Evolutionary conservation across 164 flowering plant genomes (phyloP), one percentile per base, ranked within the genome.

Genomic region (grape (Vitis vinifera)): DNA sequence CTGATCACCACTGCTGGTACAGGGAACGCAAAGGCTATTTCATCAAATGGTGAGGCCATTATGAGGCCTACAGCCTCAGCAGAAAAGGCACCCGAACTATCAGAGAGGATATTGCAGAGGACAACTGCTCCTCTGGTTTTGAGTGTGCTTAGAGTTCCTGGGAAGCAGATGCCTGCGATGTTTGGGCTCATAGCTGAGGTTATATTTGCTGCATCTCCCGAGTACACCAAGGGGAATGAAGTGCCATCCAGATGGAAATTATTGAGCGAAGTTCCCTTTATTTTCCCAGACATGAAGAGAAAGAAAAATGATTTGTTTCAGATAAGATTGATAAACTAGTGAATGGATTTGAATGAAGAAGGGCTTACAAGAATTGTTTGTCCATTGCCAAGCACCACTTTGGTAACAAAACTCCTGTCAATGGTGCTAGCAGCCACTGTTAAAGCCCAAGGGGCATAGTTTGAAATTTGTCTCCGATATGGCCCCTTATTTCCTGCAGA

Each of bases 391-490:
- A 64, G 74, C 29, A n/a, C 57, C 23, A 65, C 63, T 57, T 65
- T 37, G 50, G 74, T 10, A 44, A 57, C 27, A 57, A 71, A 65
- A 6, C 16, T 57, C 31, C 74, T 48, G 58, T 71, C 74, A 17
- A 71, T 71, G 50, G 63, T 56, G 74, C 63, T 71, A 8, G 74
- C 68, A 10, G 74, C 74, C 4, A 65, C 68, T 1, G 56, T 65
- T 3, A 71, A 51, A 9, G 48, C 8, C 74, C 68, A 71, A 14
- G 68, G 74, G 4, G 74, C 37, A 17, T 14, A 47, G 15, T 65
- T 64, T 2, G n/a, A 31, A 5, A 31, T 5, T 31, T 31, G 1
- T 14, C 5, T 47, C 14, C 57, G 30, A 12, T 19, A 10, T 4
- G 68, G 63, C 23, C 56, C 56, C 8, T 0, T 1, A 58, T 65